Evolutionary conservation across 768 basidiomycete genomes (phyloP).

Genomic region (Agrocybe praecox): DNA sequence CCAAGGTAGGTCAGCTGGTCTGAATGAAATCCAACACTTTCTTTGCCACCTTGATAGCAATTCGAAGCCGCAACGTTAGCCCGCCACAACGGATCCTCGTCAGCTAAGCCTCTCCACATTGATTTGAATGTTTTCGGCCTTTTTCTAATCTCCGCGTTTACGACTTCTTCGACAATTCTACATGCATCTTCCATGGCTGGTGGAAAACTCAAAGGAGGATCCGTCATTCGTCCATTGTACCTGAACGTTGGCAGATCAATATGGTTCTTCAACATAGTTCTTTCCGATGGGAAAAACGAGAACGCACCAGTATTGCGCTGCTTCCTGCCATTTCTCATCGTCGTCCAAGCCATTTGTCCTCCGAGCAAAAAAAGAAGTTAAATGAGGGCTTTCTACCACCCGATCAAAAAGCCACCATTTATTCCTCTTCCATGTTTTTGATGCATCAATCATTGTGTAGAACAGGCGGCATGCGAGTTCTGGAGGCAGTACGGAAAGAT

Average conservation of each 20-base stretch:
- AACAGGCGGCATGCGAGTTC: slow-evolving; percentile 78
- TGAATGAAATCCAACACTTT: slow-evolving; percentile 82
- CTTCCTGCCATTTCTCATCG: slow-evolving; percentile 64
- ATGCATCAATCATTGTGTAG: slow-evolving; percentile 67
- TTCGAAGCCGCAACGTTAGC: slow-evolving; percentile 89
- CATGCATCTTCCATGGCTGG: slow-evolving; percentile 81
- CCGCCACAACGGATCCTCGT: slow-evolving; percentile 48
- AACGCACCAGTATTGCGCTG: slow-evolving; percentile 73
- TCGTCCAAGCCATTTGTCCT: slow-evolving; percentile 44
- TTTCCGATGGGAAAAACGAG: background rate
- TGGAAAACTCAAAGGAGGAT: slow-evolving; percentile 59
- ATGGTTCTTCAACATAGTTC: background rate
- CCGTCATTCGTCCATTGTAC: slow-evolving; percentile 77
- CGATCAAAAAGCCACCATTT: slow-evolving; percentile 88
- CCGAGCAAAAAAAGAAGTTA: slow-evolving; percentile 77
- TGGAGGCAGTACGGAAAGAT: slow-evolving; percentile 67
- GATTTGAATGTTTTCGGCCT: slow-evolving; percentile 57
- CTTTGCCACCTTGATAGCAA: slow-evolving; percentile 80
- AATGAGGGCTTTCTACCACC: slow-evolving; percentile 82
- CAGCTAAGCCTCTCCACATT: slow-evolving; percentile 56
- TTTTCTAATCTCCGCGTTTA: slow-evolving; percentile 69
- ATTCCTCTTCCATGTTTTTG: slow-evolving; percentile 67
- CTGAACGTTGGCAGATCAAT: slow-evolving; percentile 33
- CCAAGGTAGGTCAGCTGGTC: slow-evolving; percentile 83
- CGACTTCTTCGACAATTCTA: slow-evolving; percentile 63